Percentiles rank a stretch among this genome's conserved stretches.
phyloP scores from a whole-genome alignment of 768 basidiomycete species.

The Lentinula edodes region DNA sequence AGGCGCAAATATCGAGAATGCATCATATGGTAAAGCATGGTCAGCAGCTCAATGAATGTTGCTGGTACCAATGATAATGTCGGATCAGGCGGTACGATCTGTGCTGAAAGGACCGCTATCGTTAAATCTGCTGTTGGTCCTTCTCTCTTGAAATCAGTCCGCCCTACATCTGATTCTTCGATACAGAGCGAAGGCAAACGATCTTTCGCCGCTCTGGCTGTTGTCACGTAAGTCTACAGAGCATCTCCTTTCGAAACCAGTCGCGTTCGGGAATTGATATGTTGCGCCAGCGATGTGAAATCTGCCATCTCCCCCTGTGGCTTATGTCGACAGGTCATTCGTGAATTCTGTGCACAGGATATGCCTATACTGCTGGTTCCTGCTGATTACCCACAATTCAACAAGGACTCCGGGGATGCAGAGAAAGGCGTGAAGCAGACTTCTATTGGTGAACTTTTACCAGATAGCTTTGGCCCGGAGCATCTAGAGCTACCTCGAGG shows the following conservation, averaged over 20 bases:
- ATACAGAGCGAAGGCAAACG: slow-evolving; percentile 75
- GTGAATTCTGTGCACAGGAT: slow-evolving; percentile 74
- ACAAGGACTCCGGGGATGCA: slow-evolving; percentile 9
- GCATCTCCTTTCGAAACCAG: slow-evolving; percentile 8
- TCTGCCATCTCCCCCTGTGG: slow-evolving; percentile 81
- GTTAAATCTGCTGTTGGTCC: slow-evolving; percentile 85
- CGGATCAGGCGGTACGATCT: slow-evolving; percentile 77
- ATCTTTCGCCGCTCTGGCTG: slow-evolving; percentile 69
- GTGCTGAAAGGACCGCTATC: slow-evolving; percentile 91
- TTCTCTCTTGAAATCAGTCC: neutral
- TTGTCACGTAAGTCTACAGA: slow-evolving; percentile 55
- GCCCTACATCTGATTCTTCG: neutral
- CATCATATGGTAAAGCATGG: slow-evolving; percentile 68
- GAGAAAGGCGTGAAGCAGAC: slow-evolving; percentile 54
- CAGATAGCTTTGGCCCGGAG: slow-evolving; percentile 86
- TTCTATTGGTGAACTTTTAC: slow-evolving; percentile 70
- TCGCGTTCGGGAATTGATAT: neutral
- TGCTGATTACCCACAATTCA: slow-evolving; percentile 45
- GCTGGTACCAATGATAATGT: neutral
- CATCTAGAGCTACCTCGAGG: slow-evolving; percentile 51
- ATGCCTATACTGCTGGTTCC: slow-evolving; percentile 74
- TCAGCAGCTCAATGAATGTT: neutral
- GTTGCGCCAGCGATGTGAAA: slow-evolving; percentile 54
- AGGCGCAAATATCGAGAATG: slow-evolving; percentile 93
- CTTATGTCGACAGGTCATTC: slow-evolving; percentile 86